Evolutionary conservation across 208 protist species (phyloP), one percentile per base, ranked within the genome.

Genomic region (Endotrypanum monterogeii): DNA sequence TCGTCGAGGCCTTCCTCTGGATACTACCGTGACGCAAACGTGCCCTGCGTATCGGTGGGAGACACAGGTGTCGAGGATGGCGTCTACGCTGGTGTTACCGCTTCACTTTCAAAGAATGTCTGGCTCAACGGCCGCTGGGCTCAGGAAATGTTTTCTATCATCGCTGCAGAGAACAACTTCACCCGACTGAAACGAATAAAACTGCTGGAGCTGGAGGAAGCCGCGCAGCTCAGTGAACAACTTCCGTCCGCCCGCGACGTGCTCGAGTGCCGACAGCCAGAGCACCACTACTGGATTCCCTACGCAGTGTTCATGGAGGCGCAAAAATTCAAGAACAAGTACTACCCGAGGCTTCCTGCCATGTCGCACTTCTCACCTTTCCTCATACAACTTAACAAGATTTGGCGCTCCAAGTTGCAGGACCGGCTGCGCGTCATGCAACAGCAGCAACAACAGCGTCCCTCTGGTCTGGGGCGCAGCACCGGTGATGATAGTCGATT

Each of bases 231-330:
- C 32, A 80, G 72, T 46, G 81, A 82, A 71, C 75, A 76, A 76
- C 65, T 93, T 52, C 87, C 87, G 12, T 79, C 76, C 28, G 78
- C 88, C 0, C 79, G 73, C 32, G 90, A 97, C 74, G 88, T 97
- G 2, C 75, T 97, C n/a, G 78, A 88, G 62, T 85, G 89, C 46
- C 88, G 90, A 9, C 84, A 81, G 57, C 81, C 85, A 16, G 88
- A 95, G 56, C 86, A 84, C 20, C 87, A 97, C 65, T 97, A 95
- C 77, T 97, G 93, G 91, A 87, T 97, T 25, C 93, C 93, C 1
- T 89, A 89, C 76, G 78, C 73, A 35, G 82, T 94, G 37, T 93
- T 95, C 80, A 76, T 84, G 20, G 89, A 89, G 55, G 90, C 90
- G 23, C 93, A 97, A 73, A 69, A 78, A 65, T 97, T 97, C 76